phyloP scores from a whole-genome alignment of 192 early-diverging fungal genomes.

The Backusella westeae region DNA sequence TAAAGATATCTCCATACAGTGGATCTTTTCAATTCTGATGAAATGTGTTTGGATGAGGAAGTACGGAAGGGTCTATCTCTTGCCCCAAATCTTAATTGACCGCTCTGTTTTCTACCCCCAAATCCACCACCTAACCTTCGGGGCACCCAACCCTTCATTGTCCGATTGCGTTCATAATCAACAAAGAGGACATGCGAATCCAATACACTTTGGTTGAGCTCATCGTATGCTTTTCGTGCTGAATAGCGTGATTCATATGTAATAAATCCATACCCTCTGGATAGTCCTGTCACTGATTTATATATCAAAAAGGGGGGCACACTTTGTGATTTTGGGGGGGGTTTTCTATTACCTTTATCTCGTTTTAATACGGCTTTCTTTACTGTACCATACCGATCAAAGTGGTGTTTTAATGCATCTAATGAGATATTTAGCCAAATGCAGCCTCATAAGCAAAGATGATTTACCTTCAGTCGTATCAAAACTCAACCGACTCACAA shows the following conservation, averaged over 20 bases:
- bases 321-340: too few species aligned
- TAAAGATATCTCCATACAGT: slow-evolving; percentile 8
- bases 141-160: slow-evolving; percentile 42
- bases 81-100: slow-evolving; percentile 41
- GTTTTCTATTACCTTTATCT: slow-evolving; percentile 35
- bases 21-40: background rate
- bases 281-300: slow-evolving; percentile 33
- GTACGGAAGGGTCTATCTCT: slow-evolving; percentile 37
- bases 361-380: slow-evolving; percentile 20
- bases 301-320: too few species aligned
- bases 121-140: slow-evolving; percentile 43
- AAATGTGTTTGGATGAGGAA: background rate
- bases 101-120: slow-evolving; percentile 42
- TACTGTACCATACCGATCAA: slow-evolving; percentile 31
- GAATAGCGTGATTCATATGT: slow-evolving; percentile 24
- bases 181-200: slow-evolving; percentile 36
- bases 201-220: slow-evolving; percentile 20
- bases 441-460: background rate
- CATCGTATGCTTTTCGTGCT: slow-evolving; percentile 32
- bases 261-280: slow-evolving; percentile 41
- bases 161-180: slow-evolving; percentile 38
- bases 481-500: slow-evolving; percentile 37
- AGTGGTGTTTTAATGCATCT: slow-evolving; percentile 11
- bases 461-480: slow-evolving; percentile 37
- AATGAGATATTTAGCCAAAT: background rate